Evolutionary conservation across 202 grass and related monocot species (phyloP).

Genomic region (Sporobolus alterniflorus): DNA sequence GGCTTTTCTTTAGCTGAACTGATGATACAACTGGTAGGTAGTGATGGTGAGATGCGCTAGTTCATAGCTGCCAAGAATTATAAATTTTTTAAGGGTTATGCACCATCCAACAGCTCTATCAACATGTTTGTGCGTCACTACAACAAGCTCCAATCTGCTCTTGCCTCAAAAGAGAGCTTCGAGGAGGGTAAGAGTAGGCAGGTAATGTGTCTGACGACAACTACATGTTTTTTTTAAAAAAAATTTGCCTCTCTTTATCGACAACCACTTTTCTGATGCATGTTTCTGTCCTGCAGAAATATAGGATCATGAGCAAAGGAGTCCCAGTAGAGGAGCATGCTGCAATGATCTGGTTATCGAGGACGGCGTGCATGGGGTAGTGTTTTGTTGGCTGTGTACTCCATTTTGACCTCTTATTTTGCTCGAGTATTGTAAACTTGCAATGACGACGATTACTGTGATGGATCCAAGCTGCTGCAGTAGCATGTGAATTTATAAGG

Average conservation of each 20-base stretch:
- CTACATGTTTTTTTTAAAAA: not conserved
- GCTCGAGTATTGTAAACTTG: not conserved
- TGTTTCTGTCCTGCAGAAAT: not conserved
- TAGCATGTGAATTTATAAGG: not conserved
- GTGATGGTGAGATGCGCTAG: not conserved
- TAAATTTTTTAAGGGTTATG: slow-evolving; percentile 25
- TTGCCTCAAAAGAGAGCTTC: not conserved
- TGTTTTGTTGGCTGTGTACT: not conserved
- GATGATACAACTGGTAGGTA: not conserved
- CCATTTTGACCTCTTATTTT: too few species aligned
- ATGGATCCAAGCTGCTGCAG: not conserved
- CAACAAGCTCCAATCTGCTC: slow-evolving; percentile 14
- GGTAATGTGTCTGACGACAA: not conserved
- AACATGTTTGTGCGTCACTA: slow-evolving; percentile 9
- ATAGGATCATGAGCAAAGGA: slow-evolving; percentile 11
- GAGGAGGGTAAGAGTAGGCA: slow-evolving; percentile 10
- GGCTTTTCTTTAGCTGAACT: not conserved
- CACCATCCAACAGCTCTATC: slow-evolving; percentile 6
- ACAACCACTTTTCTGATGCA: not conserved
- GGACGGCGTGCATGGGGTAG: not conserved
- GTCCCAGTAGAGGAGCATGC: slow-evolving; percentile 25
- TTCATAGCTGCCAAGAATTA: not conserved
- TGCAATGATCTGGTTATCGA: not conserved
- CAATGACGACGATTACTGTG: not conserved
- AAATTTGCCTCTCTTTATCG: not conserved